Conservation (phyloP, 768 basidiomycete genomes). For the Amanita jacksonii region DNA sequence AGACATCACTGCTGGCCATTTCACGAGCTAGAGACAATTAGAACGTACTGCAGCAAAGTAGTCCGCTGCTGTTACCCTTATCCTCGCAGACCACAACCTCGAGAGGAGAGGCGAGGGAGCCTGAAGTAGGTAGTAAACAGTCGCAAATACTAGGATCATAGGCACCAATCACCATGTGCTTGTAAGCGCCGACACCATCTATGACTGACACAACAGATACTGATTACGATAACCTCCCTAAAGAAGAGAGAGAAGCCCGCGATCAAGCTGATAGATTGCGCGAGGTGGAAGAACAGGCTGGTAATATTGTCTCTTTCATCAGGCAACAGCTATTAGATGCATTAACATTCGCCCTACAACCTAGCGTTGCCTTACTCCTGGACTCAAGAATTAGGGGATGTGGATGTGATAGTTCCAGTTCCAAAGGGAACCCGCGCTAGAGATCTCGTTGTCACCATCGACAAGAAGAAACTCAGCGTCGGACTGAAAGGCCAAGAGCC, state of each 20-base stretch:
- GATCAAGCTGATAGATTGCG: slow-evolving; percentile 61
- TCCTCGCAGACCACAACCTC: not conserved
- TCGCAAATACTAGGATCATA: slow-evolving; percentile 1
- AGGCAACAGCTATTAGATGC: slow-evolving; percentile 11
- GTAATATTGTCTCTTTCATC: slow-evolving; percentile 30
- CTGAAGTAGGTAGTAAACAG: not conserved
- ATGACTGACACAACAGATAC: slow-evolving; percentile 24
- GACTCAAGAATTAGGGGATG: slow-evolving; percentile 83
- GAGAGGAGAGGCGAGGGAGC: not conserved
- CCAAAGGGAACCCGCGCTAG: slow-evolving; percentile 79
- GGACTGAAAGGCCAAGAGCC: slow-evolving; percentile 80
- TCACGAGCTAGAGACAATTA: not conserved
- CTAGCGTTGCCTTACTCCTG: slow-evolving; percentile 85
- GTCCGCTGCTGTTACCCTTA: not conserved
- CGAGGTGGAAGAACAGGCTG: slow-evolving; percentile 76
- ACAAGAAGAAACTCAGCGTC: slow-evolving; percentile 77
- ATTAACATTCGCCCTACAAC: slow-evolving; percentile 14
- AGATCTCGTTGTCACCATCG: slow-evolving; percentile 63
- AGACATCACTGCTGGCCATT: slow-evolving; percentile 56
- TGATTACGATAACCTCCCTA: slow-evolving; percentile 67
- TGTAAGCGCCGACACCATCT: slow-evolving; percentile 8
- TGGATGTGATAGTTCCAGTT: slow-evolving; percentile 77
- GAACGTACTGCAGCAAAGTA: not conserved
- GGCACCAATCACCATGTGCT: no score
- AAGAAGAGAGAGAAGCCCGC: slow-evolving; percentile 63